These are phyloP conservation scores for Podaxis sp. DNA, from an alignment of 768 basidiomycete species.

Conservation along the genomic window DNA sequence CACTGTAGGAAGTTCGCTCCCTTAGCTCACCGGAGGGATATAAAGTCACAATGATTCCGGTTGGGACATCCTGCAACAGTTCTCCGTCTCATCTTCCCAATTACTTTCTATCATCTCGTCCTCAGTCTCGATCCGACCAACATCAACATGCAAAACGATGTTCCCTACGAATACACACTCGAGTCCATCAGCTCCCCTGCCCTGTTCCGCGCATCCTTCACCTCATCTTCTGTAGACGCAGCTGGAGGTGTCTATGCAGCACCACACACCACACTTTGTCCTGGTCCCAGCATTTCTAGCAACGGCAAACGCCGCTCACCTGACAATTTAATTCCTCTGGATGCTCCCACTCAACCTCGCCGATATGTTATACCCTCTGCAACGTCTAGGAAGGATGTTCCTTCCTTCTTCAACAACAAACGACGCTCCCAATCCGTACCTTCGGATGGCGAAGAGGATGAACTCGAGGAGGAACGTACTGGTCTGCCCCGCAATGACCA, in stretches of 20 bases:
- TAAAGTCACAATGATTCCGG: constrained; percentile 1
- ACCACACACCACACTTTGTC: background rate
- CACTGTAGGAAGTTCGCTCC: too few relatives aligned
- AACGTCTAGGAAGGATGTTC: constrained; percentile 79
- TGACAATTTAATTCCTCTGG: constrained; percentile 60
- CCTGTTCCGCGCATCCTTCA: constrained; percentile 16
- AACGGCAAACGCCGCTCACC: constrained; percentile 62
- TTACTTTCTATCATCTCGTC: background rate
- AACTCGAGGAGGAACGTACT: constrained; percentile 40
- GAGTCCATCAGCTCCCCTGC: constrained; percentile 17
- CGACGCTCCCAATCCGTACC: constrained; percentile 34
- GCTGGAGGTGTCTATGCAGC: constrained; percentile 13
- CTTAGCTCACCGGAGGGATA: background rate
- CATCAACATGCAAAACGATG: constrained; percentile 25
- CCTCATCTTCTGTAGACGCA: constrained; percentile 14
- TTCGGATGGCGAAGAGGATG: constrained; percentile 55
- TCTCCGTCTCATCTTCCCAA: background rate
- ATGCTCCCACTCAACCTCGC: constrained; percentile 80
- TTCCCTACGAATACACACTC: constrained; percentile 23
- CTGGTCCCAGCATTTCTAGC: constrained; percentile 20
- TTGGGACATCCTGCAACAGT: background rate
- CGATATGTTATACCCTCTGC: constrained; percentile 70
- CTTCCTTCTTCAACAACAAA: constrained; percentile 70
- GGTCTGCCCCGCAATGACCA: constrained; percentile 46
- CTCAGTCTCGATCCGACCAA: background rate